phyloP scores from a whole-genome alignment of 345 rosid species.

The Eucalyptus pauciflora region DNA sequence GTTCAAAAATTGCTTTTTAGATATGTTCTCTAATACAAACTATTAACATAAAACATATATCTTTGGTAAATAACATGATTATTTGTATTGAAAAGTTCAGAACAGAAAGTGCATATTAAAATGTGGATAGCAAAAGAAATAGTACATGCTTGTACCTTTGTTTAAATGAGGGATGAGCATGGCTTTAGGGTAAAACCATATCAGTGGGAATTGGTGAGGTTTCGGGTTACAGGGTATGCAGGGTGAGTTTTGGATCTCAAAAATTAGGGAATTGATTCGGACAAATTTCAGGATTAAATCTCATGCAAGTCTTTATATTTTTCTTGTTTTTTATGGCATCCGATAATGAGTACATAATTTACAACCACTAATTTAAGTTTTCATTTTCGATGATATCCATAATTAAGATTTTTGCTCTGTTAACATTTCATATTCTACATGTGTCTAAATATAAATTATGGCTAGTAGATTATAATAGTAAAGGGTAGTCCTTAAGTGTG shows the following conservation, averaged over 20 bases:
- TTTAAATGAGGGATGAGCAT: not conserved
- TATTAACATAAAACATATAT: not conserved
- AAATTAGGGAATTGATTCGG: not conserved
- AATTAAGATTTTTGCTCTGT: no score
- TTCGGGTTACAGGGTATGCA: no score
- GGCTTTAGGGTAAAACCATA: not conserved
- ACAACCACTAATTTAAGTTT: rapidly evolving
- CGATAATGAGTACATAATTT: no score
- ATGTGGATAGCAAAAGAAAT: not conserved
- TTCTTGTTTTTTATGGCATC: no score
- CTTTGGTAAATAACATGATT: not conserved
- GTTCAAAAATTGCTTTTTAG: not conserved
- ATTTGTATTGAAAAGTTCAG: not conserved
- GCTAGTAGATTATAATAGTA: no score
- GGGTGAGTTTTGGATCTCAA: no score
- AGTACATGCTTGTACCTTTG: not conserved
- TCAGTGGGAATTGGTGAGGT: not conserved
- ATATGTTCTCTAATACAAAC: not conserved
- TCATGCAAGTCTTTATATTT: no score
- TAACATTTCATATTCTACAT: no score
- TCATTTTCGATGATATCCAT: no score
- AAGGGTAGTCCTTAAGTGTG: no score
- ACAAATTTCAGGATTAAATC: not conserved
- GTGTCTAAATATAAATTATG: no score
- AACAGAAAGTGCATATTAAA: not conserved